Evolutionary conservation across 2,329 filamentous ascomycete genomes (phyloP).

Genomic region (Penicillium freii): DNA sequence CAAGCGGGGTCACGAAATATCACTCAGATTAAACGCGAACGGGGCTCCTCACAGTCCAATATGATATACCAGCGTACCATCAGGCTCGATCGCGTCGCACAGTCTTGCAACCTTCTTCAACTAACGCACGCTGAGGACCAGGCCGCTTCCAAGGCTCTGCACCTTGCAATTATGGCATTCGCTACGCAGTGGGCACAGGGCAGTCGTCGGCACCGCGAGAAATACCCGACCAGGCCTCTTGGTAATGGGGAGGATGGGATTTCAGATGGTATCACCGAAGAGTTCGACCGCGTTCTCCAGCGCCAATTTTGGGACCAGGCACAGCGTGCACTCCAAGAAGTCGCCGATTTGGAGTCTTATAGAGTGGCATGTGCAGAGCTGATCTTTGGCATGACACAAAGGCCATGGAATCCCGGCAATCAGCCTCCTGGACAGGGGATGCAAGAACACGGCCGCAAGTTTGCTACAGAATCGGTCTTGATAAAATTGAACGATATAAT

Average conservation of each 20-base stretch:
- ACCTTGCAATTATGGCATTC: not conserved
- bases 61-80: not conserved
- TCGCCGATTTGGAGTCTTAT: not conserved
- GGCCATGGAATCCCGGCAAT: not conserved
- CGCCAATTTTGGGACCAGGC: not conserved
- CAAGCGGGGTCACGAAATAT: not conserved
- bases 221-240: not conserved
- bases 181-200: not conserved
- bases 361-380: not conserved
- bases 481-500: not conserved
- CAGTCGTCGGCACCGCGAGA: not conserved
- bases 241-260: not conserved
- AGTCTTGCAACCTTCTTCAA: not conserved
- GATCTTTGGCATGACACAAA: not conserved
- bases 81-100: not conserved
- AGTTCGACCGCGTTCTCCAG: not conserved
- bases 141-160: not conserved
- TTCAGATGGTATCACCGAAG: not conserved
- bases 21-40: not conserved
- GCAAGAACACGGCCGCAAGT: not conserved
- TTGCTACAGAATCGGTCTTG: not conserved
- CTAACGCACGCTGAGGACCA: not conserved
- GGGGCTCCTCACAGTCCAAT: not conserved
- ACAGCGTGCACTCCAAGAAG: not conserved
- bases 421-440: not conserved